Evolutionary conservation across 306 rosid species (phyloP).

Genomic region (Glycine soja): DNA sequence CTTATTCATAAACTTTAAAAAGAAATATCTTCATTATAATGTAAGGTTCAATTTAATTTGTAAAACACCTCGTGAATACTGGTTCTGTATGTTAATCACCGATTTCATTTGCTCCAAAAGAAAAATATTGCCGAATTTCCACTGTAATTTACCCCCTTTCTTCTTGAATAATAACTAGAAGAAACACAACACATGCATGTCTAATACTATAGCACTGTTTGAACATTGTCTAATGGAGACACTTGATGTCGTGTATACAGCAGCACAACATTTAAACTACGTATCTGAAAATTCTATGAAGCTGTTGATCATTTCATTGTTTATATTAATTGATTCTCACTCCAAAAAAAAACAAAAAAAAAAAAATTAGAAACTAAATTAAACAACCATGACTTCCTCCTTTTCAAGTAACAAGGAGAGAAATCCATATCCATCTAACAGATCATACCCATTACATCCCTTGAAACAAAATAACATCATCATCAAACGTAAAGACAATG

Average conservation of each 20-base stretch:
- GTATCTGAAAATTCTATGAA: constrained; percentile 45
- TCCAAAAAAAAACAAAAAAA: background rate
- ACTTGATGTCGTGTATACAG: constrained; percentile 9
- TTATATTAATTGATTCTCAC: constrained; percentile 60
- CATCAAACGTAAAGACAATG: constrained; percentile 57
- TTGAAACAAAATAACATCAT: constrained; percentile 49
- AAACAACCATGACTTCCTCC: constrained; percentile 38
- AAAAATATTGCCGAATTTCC: no score
- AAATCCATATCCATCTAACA: constrained; percentile 21
- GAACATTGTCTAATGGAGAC: constrained; percentile 21
- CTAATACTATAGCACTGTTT: background rate
- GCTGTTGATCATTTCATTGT: constrained; percentile 52
- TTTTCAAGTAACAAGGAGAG: no score
- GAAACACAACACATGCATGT: constrained; percentile 40
- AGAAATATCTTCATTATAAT: no score
- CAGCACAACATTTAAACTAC: background rate
- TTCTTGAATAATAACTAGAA: background rate
- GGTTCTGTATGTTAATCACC: background rate
- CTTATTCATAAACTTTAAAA: no score
- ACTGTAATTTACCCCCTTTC: no score
- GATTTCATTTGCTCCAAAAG: no score
- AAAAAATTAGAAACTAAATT: constrained; percentile 48
- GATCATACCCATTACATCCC: constrained; percentile 48
- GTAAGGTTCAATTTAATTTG: background rate
- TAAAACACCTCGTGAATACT: background rate